Evolutionary conservation across 352 stramenopile species (phyloP).

Genomic region (Saprolegnia parasitica): DNA sequence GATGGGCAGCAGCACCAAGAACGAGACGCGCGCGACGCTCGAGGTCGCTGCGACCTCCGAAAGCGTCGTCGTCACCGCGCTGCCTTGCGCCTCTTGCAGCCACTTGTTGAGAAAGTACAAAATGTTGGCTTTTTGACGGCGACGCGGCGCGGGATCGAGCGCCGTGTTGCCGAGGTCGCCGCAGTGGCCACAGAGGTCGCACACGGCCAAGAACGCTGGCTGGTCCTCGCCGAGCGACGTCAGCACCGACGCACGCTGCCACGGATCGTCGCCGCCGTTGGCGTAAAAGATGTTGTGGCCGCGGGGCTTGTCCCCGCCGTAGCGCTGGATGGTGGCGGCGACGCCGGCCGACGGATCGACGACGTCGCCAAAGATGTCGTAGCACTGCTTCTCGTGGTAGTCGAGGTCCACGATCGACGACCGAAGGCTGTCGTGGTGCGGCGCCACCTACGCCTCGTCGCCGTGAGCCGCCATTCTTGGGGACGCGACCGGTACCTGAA

Average conservation of each 20-base stretch:
- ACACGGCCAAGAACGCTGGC: slow-evolving; percentile 63
- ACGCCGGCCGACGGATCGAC: slow-evolving; percentile 58
- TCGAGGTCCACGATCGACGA: slow-evolving; percentile 59
- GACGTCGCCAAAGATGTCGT: slow-evolving; percentile 59
- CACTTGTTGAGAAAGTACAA: slow-evolving; percentile 60
- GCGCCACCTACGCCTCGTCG: slow-evolving; percentile 38
- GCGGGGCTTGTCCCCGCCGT: slow-evolving; percentile 63
- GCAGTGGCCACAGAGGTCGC: slow-evolving; percentile 78
- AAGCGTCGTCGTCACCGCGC: slow-evolving; percentile 11
- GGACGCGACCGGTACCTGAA: slow-evolving; percentile 40
- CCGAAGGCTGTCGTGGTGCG: slow-evolving; percentile 51
- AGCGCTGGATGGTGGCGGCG: slow-evolving; percentile 57
- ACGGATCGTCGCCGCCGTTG: slow-evolving; percentile 80
- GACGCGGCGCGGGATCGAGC: slow-evolving; percentile 40
- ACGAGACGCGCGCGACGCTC: slow-evolving; percentile 43
- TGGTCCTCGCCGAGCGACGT: slow-evolving; percentile 53
- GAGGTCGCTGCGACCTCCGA: neutral
- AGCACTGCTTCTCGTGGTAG: slow-evolving; percentile 80
- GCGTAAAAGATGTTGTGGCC: slow-evolving; percentile 82
- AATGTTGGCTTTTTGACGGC: slow-evolving; percentile 62
- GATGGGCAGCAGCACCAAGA: slow-evolving; percentile 66
- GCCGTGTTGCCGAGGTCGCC: slow-evolving; percentile 48
- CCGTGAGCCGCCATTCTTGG: neutral
- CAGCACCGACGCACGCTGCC: slow-evolving; percentile 72
- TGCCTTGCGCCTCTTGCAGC: slow-evolving; percentile 39